Base-by-base conservation (phyloP, 345 rosid genomes). In the Citrus maxima region DNA sequence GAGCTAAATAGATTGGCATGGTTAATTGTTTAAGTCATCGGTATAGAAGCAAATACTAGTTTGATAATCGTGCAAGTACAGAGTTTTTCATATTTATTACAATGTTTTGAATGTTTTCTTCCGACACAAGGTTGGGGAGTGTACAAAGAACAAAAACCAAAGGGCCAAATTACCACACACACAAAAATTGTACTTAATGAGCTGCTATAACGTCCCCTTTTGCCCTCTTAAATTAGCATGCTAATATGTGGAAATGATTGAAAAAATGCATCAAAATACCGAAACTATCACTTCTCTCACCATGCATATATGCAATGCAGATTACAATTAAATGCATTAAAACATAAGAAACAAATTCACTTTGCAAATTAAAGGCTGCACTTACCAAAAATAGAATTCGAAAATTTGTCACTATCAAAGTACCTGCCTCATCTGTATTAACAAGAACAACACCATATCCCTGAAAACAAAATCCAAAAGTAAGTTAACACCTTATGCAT, bases 301-400 rank as follows among this genome's bases (percentile, higher is more conserved):
- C 21, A 12, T 49, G 25, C 34, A 56, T 10, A 21, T 3, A 34
- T 67, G 58, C 67, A 82, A 68, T 67, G 49, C 80, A 77, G 63
- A 56, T 58, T 42, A 60, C 75, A 76, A 22, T 64, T 28, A 66
- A 42, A 51, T 13, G 42, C n/a, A 22, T 65, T 6, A 66, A 40
- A 8, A 69, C 27, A 63, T 72, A 82, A 7, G 42, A 38, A 66
- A 30, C 14, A 68, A 19, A 76, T 62, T 37, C 49, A 56, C 60
- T 67, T 13, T 7, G 37, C 55, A 72, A 30, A 55, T 49, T 37
- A 27, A 54, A 40, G 2, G 75, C 63, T 58, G 32, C 42, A 85
- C 97, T 87, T 81, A 96, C 99, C 91, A 96, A 77, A 87, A 96
- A 96, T 76, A 96, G 88, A 82, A 94, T 86, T 69, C 99, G 98